phyloP scores from a whole-genome alignment of 2,329 filamentous ascomycete species.

The Fusarium sp. region DNA sequence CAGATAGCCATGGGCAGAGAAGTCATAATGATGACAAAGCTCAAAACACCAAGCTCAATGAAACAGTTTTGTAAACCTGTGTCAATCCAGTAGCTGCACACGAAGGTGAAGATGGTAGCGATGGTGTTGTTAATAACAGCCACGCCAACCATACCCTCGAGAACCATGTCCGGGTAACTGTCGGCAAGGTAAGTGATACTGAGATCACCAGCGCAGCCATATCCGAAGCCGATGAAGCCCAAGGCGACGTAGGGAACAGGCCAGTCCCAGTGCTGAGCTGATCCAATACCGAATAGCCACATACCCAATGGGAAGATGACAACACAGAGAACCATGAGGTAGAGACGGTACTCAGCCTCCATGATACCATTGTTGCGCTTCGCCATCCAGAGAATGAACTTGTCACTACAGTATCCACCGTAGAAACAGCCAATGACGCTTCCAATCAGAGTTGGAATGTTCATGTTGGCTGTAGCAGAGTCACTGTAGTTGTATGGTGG shows the following conservation, averaged over 20 bases:
- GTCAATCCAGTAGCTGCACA: conserved; percentile 62
- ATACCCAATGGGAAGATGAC: conserved; percentile 64
- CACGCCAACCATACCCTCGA: conserved; percentile 70
- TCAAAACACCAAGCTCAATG: conserved; percentile 63
- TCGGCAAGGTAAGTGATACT: conserved; percentile 67
- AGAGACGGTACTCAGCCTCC: conserved; percentile 67
- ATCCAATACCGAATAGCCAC: conserved; percentile 66
- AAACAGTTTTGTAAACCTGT: conserved; percentile 61
- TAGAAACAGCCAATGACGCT: conserved; percentile 68
- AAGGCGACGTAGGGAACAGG: conserved; percentile 66
- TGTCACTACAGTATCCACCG: conserved; percentile 68
- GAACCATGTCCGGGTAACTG: conserved; percentile 67
- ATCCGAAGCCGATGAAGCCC: conserved; percentile 70
- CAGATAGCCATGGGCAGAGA: conserved; percentile 67
- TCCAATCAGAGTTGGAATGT: conserved; percentile 66
- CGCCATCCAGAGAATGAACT: conserved; percentile 67
- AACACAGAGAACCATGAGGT: conserved; percentile 63
- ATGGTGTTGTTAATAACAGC: conserved; percentile 68
- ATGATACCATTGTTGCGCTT: conserved; percentile 65
- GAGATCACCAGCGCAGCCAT: conserved; percentile 69
- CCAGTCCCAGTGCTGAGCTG: conserved; percentile 64
- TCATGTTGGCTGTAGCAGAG: conserved; percentile 68
- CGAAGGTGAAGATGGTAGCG: conserved; percentile 67
- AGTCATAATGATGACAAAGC: conserved; percentile 63
- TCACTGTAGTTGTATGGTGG: conserved; percentile 67